phyloP scores from a whole-genome alignment of 108 stramenopile species.

The Seminavis robusta region DNA sequence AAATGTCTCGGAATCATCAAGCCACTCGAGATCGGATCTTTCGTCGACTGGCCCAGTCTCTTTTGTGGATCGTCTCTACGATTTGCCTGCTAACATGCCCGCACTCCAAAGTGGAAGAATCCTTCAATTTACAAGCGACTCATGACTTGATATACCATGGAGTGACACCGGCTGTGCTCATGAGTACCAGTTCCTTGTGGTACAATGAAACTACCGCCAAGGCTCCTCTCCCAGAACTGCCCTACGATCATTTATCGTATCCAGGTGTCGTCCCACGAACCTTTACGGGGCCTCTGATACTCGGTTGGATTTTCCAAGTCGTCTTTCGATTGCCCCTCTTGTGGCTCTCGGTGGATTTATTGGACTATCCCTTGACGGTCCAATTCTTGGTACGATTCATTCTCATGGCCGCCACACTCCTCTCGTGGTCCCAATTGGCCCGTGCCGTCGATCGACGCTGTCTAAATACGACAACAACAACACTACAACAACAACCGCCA shows the following conservation, averaged over 20 bases:
- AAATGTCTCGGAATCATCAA: too few relatives aligned
- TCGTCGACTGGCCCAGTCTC: too few relatives aligned
- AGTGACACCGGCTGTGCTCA: conserved; percentile 39
- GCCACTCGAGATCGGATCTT: too few relatives aligned
- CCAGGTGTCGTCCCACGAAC: conserved; percentile 80
- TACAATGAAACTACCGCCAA: background rate
- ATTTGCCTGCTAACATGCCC: conserved; percentile 69
- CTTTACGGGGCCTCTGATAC: conserved; percentile 66
- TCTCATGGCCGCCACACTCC: conserved; percentile 39
- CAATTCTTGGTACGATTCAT: conserved; percentile 63
- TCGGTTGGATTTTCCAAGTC: conserved; percentile 38
- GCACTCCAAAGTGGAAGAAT: conserved; percentile 98
- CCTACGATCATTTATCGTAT: conserved; percentile 76
- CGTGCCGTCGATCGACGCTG: conserved; percentile 21
- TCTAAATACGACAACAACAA: conserved; percentile 3
- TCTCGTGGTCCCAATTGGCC: conserved; percentile 65
- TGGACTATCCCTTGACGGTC: conserved; percentile 46
- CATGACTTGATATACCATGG: conserved; percentile 88
- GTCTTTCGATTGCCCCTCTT: conserved; percentile 33
- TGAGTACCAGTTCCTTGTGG: background rate
- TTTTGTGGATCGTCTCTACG: background rate
- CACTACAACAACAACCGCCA: conserved; percentile 12
- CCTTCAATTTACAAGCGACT: conserved; percentile 95
- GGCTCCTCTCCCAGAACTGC: conserved; percentile 4
- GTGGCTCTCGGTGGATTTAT: conserved; percentile 34